phyloP scores from a whole-genome alignment of 1,284 basidiomycete species.

The Gomphus sp. region DNA sequence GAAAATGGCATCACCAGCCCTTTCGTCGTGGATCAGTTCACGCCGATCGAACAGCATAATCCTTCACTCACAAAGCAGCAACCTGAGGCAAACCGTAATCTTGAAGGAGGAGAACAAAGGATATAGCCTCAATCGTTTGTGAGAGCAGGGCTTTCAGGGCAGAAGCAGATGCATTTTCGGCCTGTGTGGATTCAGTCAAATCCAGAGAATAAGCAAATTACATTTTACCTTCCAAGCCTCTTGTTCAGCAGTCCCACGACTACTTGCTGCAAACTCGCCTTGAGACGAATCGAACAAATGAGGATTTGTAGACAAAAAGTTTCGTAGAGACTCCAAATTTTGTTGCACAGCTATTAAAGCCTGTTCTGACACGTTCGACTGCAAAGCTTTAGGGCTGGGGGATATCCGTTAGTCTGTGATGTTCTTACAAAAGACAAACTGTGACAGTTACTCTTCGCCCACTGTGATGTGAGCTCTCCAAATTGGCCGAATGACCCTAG shows the following conservation, averaged over 20 bases:
- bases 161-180: slow-evolving; percentile 73
- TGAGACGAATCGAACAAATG: slow-evolving; percentile 72
- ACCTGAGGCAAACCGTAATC: slow-evolving; percentile 90
- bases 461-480: slow-evolving; percentile 83
- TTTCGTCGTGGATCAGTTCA: slow-evolving; percentile 19
- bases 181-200: slow-evolving; percentile 29
- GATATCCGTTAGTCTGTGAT: slow-evolving; percentile 11
- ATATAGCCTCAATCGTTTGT: slow-evolving; percentile 84
- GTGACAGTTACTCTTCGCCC: slow-evolving; percentile 15
- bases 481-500: slow-evolving; percentile 76
- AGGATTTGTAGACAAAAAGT: slow-evolving; percentile 69
- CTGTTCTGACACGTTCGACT: slow-evolving; percentile 53
- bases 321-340: slow-evolving; percentile 69
- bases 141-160: slow-evolving; percentile 68
- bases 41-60: neutral
- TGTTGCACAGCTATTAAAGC: slow-evolving; percentile 64
- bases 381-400: slow-evolving; percentile 32
- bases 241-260: slow-evolving; percentile 52
- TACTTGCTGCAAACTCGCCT: slow-evolving; percentile 47
- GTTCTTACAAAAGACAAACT: neutral
- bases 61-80: slow-evolving; percentile 58
- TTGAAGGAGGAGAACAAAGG: slow-evolving; percentile 84
- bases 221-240: slow-evolving; percentile 71
- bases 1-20: slow-evolving; percentile 65
- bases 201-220: neutral